A percentile compares a stretch with the other conserved stretches of the same genome.
Evolutionary conservation across 2,329 filamentous ascomycete species (phyloP).

Genomic region (Huntiella moniliformis): DNA sequence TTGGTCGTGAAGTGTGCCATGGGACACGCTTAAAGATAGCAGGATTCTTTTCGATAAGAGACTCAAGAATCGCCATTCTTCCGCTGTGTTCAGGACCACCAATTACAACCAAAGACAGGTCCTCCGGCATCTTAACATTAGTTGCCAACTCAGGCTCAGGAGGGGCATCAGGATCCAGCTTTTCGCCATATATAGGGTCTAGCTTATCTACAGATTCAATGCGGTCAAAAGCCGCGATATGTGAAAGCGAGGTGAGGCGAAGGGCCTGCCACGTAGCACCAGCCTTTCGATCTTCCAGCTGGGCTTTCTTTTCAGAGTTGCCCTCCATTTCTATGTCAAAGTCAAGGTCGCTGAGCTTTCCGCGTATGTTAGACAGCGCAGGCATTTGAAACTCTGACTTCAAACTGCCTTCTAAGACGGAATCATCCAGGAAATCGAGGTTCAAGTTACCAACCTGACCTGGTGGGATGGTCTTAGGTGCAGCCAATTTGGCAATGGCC

Average conservation of each 20-base stretch:
- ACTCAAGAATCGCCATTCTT: conserved; percentile 43
- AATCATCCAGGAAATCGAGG: conserved; percentile 58
- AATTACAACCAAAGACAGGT: conserved; percentile 42
- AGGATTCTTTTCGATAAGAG: conserved; percentile 43
- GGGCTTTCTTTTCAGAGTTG: conserved; percentile 36
- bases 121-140: conserved; percentile 23
- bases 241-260: conserved; percentile 55
- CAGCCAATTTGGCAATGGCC: conserved; percentile 44
- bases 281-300: conserved; percentile 50
- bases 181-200: conserved; percentile 32
- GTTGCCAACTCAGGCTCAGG: not conserved
- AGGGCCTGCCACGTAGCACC: conserved; percentile 86
- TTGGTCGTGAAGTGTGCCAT: conserved; percentile 34
- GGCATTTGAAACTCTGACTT: not conserved
- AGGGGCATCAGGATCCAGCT: conserved; percentile 11
- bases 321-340: conserved; percentile 73
- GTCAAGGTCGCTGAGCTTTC: conserved; percentile 58
- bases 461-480: conserved; percentile 40
- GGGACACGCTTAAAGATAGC: conserved; percentile 43
- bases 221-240: conserved; percentile 65
- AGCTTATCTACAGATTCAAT: conserved; percentile 68
- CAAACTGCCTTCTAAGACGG: conserved; percentile 22
- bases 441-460: conserved; percentile 46
- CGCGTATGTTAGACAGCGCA: conserved; percentile 33
- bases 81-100: conserved; percentile 44